These are phyloP conservation scores for Pseudomonodictys pantanalensis DNA, from an alignment of 495 filamentous ascomycete species.

Conservation along the genomic window DNA sequence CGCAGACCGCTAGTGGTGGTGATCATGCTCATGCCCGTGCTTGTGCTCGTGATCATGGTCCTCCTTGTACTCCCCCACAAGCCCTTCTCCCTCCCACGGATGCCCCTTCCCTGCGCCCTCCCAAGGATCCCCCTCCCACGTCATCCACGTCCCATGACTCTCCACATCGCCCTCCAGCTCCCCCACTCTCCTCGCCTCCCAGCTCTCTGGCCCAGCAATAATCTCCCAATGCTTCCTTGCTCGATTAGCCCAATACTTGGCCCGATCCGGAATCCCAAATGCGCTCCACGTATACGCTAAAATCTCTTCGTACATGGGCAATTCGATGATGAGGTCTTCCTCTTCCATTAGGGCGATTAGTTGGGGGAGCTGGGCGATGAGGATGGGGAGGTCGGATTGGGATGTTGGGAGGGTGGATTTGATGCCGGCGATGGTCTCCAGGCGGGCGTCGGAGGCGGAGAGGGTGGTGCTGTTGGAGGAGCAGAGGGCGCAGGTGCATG, in stretches of 20 bases:
- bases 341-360: slow-evolving; percentile 15
- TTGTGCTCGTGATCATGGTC: slow-evolving; percentile 5
- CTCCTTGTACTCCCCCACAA: not conserved
- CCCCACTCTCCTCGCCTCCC: slow-evolving; percentile 21
- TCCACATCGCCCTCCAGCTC: slow-evolving; percentile 14
- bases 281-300: slow-evolving; percentile 21
- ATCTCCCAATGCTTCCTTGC: slow-evolving; percentile 20
- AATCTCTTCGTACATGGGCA: slow-evolving; percentile 22
- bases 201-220: slow-evolving; percentile 27
- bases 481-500: slow-evolving; percentile 28
- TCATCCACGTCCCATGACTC: slow-evolving; percentile 21
- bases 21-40: not conserved
- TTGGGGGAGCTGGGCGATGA: not conserved
- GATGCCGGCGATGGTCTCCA: slow-evolving; percentile 9
- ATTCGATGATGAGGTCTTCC: slow-evolving; percentile 17
- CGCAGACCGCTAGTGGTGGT: too few relatives aligned
- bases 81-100: not conserved
- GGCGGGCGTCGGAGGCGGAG: slow-evolving; percentile 18
- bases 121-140: slow-evolving; percentile 17
- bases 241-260: slow-evolving; percentile 19
- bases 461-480: not conserved
- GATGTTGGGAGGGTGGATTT: slow-evolving; percentile 7
- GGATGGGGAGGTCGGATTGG: too few relatives aligned
- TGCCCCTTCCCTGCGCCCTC: not conserved
- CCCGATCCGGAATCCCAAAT: slow-evolving; percentile 7